Base-by-base conservation (phyloP, 2,329 filamentous ascomycete species). In the Thermoascus crustaceus region DNA sequence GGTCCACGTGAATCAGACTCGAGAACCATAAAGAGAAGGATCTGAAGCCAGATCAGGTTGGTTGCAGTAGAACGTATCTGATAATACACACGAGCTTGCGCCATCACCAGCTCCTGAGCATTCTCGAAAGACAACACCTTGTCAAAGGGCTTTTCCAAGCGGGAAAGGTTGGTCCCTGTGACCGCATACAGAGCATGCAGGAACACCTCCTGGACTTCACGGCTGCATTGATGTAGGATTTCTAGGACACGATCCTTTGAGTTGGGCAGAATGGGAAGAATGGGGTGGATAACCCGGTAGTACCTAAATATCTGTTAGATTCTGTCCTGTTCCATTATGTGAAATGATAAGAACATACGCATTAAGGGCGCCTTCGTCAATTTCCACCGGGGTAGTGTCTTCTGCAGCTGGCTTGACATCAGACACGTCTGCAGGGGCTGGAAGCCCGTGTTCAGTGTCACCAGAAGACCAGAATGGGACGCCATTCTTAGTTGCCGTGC, bases 31-130 rank as follows among this genome's bases (percentile, higher is more conserved):
- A 67, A 45, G 6, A 60, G 48, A 32, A 64, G 47, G 20, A 55
- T 56, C 41, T 66, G 63, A n/a, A 66, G 50, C 48, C 58, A 61
- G 14, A 66, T 46, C 17, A 66, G 35, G 38, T 66, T 66, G 22
- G 55, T 50, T 1, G 58, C 47, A 3, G 52, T 50, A 5, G 54
- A 46, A 10, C 61, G 57, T 17, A 56, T 44, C 17, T 57, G 45
- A 11, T 57, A 50, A 11, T 57, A 54, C 33, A 64, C 60, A 7
- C 60, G 58, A 14, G 59, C 57, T 37, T 60, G 55, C 25, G 56
- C 56, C 21, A 60, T 43, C n/a, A 65, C 39, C 21, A 60, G 44
- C 35, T 64, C 61, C 34, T 63, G 58, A 3, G 61, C 62, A 38
- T 57, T 60, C 26, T 64, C 58, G 18, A 63, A 59, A 1, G 60